Evolutionary conservation across 306 rosid genomes (phyloP).

Genomic region (Cucumis hystrix): DNA sequence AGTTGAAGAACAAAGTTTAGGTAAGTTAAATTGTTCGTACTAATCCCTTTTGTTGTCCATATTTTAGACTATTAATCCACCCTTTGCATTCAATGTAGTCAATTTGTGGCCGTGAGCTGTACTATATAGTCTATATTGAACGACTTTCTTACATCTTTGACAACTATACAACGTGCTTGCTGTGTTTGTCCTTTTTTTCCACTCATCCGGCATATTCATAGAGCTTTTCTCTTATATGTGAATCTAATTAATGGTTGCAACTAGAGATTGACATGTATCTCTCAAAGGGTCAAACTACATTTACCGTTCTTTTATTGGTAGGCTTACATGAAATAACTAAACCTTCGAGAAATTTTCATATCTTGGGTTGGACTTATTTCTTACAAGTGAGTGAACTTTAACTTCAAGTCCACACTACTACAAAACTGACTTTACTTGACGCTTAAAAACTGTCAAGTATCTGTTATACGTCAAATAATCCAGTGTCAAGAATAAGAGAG

Average conservation of each 20-base stretch:
- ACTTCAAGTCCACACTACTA: neutral
- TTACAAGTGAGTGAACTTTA: neutral
- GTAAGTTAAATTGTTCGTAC: conserved; percentile 19
- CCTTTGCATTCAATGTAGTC: neutral
- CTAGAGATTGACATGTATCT: conserved; percentile 31
- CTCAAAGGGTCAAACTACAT: conserved; percentile 31
- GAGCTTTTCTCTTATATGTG: neutral
- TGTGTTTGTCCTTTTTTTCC: neutral
- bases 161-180: neutral
- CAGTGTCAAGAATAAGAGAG: too few relatives aligned
- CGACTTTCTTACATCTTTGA: neutral
- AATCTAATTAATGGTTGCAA: too few relatives aligned
- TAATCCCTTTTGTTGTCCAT: neutral
- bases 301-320: conserved; percentile 32
- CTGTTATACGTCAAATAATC: too few relatives aligned
- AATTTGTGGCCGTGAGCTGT: neutral
- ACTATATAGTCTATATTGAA: neutral
- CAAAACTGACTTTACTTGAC: too few relatives aligned
- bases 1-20: conserved; percentile 18
- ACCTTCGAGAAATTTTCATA: neutral
- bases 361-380: neutral
- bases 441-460: too few relatives aligned
- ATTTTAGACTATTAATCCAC: neutral
- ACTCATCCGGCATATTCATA: neutral
- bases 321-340: conserved; percentile 7